phyloP scores from a whole-genome alignment of 1,284 basidiomycete species.

The Calocybe gambosa region DNA sequence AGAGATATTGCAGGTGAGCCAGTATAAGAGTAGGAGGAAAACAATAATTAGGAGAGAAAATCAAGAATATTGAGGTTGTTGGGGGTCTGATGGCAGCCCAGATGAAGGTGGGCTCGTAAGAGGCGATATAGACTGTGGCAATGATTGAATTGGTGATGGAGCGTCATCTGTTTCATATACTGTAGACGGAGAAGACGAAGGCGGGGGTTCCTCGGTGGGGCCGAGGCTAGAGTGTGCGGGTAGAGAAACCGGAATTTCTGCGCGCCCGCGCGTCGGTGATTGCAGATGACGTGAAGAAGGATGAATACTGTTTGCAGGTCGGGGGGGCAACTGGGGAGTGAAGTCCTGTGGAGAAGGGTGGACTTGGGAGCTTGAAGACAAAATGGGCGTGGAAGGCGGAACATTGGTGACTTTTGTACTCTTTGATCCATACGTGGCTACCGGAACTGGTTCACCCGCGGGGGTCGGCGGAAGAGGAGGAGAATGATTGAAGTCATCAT shows the following conservation, averaged over 20 bases:
- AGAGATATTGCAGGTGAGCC: neutral
- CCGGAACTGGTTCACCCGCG: slow-evolving; percentile 46
- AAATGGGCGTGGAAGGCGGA: slow-evolving; percentile 25
- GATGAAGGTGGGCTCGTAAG: neutral
- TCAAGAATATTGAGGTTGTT: neutral
- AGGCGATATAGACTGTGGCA: slow-evolving; percentile 3
- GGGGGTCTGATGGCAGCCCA: slow-evolving; percentile 4
- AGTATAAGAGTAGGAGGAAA: neutral
- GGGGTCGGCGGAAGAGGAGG: slow-evolving; percentile 68
- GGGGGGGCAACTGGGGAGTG: slow-evolving; percentile 58
- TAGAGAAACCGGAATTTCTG: slow-evolving; percentile 13
- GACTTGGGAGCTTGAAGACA: slow-evolving; percentile 15
- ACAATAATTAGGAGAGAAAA: neutral
- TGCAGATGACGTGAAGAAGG: slow-evolving; percentile 53
- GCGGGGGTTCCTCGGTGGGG: slow-evolving; percentile 12
- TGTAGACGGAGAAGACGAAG: slow-evolving; percentile 26
- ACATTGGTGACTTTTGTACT: slow-evolving; percentile 55
- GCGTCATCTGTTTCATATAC: slow-evolving; percentile 23
- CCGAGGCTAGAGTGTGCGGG: slow-evolving; percentile 3
- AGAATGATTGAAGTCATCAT: slow-evolving; percentile 40
- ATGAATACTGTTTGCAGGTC: slow-evolving; percentile 71
- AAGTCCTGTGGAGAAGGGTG: slow-evolving; percentile 52
- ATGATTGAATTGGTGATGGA: slow-evolving; percentile 13
- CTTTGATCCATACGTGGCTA: slow-evolving; percentile 59
- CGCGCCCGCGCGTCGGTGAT: slow-evolving; percentile 30